Base-by-base conservation (phyloP, 73 alveolate species). In the Paramecium sexaurelia region DNA sequence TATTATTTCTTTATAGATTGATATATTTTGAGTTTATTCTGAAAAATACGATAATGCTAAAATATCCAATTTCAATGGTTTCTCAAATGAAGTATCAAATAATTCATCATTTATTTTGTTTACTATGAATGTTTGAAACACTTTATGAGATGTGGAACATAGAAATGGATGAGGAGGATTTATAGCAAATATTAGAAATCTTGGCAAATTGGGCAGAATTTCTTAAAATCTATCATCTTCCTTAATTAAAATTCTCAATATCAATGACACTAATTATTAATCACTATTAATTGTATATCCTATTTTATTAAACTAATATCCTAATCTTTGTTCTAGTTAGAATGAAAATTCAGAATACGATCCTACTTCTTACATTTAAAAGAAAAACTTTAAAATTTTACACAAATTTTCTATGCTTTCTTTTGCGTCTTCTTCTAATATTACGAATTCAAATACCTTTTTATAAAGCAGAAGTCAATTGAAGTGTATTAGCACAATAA, bases 111-210 rank as follows among this genome's bases (percentile, higher is more conserved):
- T 39, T 26, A 78, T 39, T 37, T 9, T 19, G 36, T 78, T 37
- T 7, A 78, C 47, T 9, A 43, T 61, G 2, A 24, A 0, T 24
- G 68, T 29, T 7, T 45, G 22, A 11, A 40, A 27, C 11, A 37
- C 10, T 78, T 17, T 39, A 8, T 15, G 26, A 1, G 43, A 10
- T 32, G 43, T 32, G 3, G 32, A 7, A 19, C 55, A 1, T 9
- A 45, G n/a, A 78, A 78, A 41, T 13, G 90, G 90, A 17, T 7
- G 13, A 7, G 90, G 55, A 3, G 90, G 68, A 43, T 43, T 78
- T 7, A 78, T 19, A 3, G 73, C 17, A 43, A 78, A 78, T 1
- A 78, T 78, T 6, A 78, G 20, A 33, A 40, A 45, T n/a, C 90
- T 56, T 0, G 68, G 90, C 7, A 78, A 43, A 17, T 33, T 33